Evolutionary conservation across 2,329 filamentous ascomycete genomes (phyloP), one percentile per base, ranked within the genome.

Genomic region (Thermomyces lanuginosus): DNA sequence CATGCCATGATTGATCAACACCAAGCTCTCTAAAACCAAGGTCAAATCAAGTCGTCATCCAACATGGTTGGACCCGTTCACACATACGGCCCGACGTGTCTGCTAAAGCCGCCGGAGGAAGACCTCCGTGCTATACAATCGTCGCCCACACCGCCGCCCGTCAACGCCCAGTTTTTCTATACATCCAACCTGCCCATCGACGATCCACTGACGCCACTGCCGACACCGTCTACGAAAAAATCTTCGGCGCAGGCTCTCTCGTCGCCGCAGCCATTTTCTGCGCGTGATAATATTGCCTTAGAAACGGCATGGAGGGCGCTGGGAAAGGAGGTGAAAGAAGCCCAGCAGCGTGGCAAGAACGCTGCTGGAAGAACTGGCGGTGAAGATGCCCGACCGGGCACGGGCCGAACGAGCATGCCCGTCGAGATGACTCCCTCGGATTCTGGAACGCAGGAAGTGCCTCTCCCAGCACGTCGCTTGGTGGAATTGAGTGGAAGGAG

Each of bases 131-230:
- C 45, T 22, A 44, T 48, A 31, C 40, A 44, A 22, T 37, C 41
- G 10, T 44, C 39, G 28, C 60, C 56, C 28, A 61, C 67, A 13
- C 76, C 77, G 9, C 63, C 69, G 0, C 45, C 39, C 14, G 50
- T 77, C 28, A 61, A 64, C 16, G 65, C 76, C 12, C 79, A 82
- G 36, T 92, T 82, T 57, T 92, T 92, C 54, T 92, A 92, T 51
- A 68, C 72, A 8, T 89, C 82, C 7, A 61, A 72, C 8, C 66
- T 86, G 26, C 76, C 82, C 16, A 83, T 92, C 45, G 83, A 92
- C 44, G 83, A 92, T 44, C 81, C 81, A 13, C 64, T 92, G n/a
- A 81, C 77, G 6, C 68, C 76, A 50, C 64, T 55, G 44, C 70
- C 49, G 47, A 67, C 45, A 41, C 64, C 48, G 36, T 61, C 47